Evolutionary conservation across 179 eudicot genomes (phyloP), one percentile per base, ranked within the genome.

Genomic region (Vitellaria paradoxa): DNA sequence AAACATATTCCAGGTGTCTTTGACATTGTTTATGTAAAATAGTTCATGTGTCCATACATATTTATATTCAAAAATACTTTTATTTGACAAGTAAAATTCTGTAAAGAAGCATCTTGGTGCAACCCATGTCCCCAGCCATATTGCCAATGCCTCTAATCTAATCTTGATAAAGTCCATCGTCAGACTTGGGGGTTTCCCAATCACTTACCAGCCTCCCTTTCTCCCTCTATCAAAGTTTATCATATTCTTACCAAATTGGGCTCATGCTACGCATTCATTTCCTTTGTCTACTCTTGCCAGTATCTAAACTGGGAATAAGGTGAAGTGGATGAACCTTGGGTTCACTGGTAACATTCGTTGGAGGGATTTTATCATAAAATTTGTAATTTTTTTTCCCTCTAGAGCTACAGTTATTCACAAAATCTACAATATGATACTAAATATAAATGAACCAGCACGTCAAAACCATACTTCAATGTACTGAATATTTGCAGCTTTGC

Each of bases 401-500:
- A 21, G 5, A 24, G 18, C 13, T 49, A 50, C n/a, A 74, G 12
- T 13, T 7, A 24, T 63, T 63, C 9, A 9, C 11, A 14, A 15
- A 74, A 23, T 4, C 21, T 49, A 69, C 37, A 47, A 17, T 62
- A 64, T 20, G 52, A 70, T n/a, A 24, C 21, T 63, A 30, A 18
- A 9, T 14, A 26, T 14, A 4, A 81, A 73, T 47, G 52, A 45
- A 50, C 55, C 65, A 52, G 56, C 59, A 69, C 15, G 6, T 23
- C 15, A 73, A 18, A 70, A 65, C 26, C 53, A 45, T 77, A 86
- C 91, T 88, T 85, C 91, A 71, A 83, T 40, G 67, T 83, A 88
- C 60, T 20, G 86, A 60, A 88, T 72, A 80, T 88, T 86, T 69
- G 82, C 72, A 74, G 77, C 86, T 80, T 83, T 86, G 79, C 88